Conservation (phyloP, 1,139 yeast genomes). For the Maudiozyma humilis region DNA sequence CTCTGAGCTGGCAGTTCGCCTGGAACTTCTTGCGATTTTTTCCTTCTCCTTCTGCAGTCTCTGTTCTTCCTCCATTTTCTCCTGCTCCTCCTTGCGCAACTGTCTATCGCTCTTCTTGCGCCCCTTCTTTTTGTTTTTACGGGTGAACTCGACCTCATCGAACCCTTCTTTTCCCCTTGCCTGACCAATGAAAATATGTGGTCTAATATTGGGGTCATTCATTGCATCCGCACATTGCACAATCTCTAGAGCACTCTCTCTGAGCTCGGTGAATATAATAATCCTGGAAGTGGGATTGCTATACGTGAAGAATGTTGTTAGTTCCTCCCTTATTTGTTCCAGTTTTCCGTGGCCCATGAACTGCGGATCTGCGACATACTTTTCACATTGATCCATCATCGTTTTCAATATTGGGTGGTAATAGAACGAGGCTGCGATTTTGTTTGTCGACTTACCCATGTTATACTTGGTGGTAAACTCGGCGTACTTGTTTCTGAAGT, state of each 20-base stretch:
- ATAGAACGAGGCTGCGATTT: slow-evolving; percentile 53
- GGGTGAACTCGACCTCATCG: slow-evolving; percentile 44
- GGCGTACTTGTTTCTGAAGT: slow-evolving; percentile 48
- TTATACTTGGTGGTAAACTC: slow-evolving; percentile 54
- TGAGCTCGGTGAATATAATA: slow-evolving; percentile 76
- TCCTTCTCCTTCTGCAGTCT: slow-evolving; percentile 26
- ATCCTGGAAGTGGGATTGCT: slow-evolving; percentile 51
- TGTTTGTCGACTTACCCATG: slow-evolving; percentile 42
- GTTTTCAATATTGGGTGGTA: slow-evolving; percentile 41
- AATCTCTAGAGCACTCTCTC: slow-evolving; percentile 86
- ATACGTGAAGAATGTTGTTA: slow-evolving; percentile 45
- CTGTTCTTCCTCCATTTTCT: slow-evolving; percentile 22
- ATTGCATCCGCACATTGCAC: slow-evolving; percentile 53
- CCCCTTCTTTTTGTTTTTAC: slow-evolving; percentile 37
- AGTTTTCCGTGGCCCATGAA: slow-evolving; percentile 73
- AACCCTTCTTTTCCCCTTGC: slow-evolving; percentile 52
- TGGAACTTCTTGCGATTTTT: slow-evolving; percentile 29
- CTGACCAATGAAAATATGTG: slow-evolving; percentile 92
- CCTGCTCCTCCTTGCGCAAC: slow-evolving; percentile 30
- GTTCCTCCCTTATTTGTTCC: slow-evolving; percentile 48
- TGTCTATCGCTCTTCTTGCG: slow-evolving; percentile 34
- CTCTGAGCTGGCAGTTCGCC: slow-evolving; percentile 38
- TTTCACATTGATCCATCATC: slow-evolving; percentile 41
- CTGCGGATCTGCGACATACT: slow-evolving; percentile 34
- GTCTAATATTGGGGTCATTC: slow-evolving; percentile 40